Conservation (phyloP, 2,329 filamentous ascomycete species). For the Venturia carpophila region DNA sequence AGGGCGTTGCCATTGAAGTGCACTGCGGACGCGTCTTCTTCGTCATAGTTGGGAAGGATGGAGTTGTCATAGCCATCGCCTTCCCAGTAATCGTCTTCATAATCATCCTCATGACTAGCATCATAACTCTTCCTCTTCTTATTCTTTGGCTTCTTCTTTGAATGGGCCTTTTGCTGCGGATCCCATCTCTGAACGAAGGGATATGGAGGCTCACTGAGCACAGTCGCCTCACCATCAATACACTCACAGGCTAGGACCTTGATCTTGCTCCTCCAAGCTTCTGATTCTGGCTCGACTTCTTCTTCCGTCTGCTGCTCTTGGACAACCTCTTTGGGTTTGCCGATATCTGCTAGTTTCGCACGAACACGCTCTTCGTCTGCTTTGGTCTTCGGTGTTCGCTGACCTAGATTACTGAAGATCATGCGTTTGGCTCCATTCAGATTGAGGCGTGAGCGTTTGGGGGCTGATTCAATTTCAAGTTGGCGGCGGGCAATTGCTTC, state of each 20-base stretch:
- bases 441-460: slow-evolving; percentile 40
- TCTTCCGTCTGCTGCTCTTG: slow-evolving; percentile 29
- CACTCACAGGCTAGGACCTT: slow-evolving; percentile 77
- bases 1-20: slow-evolving; percentile 44
- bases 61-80: slow-evolving; percentile 35
- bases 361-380: slow-evolving; percentile 59
- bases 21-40: slow-evolving; percentile 54
- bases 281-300: slow-evolving; percentile 36
- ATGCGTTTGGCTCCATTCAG: slow-evolving; percentile 58
- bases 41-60: slow-evolving; percentile 50
- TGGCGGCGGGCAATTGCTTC: slow-evolving; percentile 13
- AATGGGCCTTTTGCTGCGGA: slow-evolving; percentile 52
- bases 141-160: slow-evolving; percentile 39
- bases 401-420: slow-evolving; percentile 63
- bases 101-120: slow-evolving; percentile 31
- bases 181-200: slow-evolving; percentile 90
- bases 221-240: slow-evolving; percentile 54
- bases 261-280: slow-evolving; percentile 68
- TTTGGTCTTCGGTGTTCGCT: slow-evolving; percentile 60
- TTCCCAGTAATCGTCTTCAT: slow-evolving; percentile 25
- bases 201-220: slow-evolving; percentile 71
- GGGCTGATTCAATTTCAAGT: background rate
- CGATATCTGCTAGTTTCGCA: slow-evolving; percentile 46
- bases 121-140: slow-evolving; percentile 48
- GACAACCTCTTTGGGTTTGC: slow-evolving; percentile 14